Conservation (phyloP, 2,329 filamentous ascomycete genomes). For the Lasiodiplodia sp. region DNA sequence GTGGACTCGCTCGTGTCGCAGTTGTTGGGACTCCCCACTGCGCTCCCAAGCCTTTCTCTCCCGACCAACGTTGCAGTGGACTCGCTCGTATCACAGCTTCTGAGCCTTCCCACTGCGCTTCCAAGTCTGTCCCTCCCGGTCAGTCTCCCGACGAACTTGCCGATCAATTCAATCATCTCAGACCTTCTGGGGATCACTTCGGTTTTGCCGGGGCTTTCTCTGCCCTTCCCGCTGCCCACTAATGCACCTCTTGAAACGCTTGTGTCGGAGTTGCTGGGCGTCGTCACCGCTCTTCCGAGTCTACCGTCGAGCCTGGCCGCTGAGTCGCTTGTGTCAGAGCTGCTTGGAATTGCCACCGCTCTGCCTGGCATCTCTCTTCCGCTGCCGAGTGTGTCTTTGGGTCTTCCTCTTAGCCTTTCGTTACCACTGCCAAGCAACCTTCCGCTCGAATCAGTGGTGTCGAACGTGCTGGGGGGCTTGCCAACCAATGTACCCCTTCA, state of each 20-base stretch:
- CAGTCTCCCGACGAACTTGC: neutral
- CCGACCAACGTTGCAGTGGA: neutral
- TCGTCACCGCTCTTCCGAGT: neutral
- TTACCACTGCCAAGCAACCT: neutral
- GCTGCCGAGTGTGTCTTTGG: neutral
- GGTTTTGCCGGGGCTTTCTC: too few species aligned
- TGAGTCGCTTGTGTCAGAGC: neutral
- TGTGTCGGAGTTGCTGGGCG: too few species aligned
- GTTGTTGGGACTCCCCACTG: neutral
- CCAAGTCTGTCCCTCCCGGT: neutral
- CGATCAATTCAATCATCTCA: neutral
- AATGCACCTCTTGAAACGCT: too few species aligned
- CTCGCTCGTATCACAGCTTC: neutral
- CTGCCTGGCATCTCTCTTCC: neutral
- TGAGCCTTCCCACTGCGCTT: neutral
- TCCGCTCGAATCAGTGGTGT: neutral
- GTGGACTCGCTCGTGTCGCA: neutral
- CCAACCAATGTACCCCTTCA: neutral
- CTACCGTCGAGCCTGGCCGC: neutral
- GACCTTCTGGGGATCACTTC: neutral
- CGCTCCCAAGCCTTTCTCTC: neutral
- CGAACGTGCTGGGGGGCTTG: neutral
- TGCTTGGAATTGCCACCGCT: neutral
- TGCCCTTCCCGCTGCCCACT: too few species aligned
- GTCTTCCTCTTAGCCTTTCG: neutral